Conservation (phyloP, 306 rosid genomes). For the Lagenaria siceraria region DNA sequence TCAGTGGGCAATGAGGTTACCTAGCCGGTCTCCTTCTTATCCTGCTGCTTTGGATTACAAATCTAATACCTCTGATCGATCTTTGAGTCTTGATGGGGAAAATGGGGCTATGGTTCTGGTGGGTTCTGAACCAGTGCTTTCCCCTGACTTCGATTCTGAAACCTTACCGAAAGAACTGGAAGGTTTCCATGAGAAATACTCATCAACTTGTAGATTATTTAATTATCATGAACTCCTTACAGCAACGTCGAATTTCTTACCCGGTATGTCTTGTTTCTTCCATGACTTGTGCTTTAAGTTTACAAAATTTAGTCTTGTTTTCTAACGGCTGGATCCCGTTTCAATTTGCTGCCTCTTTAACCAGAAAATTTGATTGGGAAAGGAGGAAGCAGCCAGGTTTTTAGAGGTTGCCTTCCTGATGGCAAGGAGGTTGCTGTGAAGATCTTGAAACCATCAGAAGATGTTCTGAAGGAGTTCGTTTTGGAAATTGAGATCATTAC, state of each 20-base stretch:
- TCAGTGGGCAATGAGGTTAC: conserved; percentile 95
- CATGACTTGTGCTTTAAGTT: not conserved
- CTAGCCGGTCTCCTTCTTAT: conserved; percentile 35
- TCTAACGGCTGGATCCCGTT: not conserved
- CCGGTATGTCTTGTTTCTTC: conserved; percentile 36
- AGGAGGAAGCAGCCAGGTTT: conserved; percentile 93
- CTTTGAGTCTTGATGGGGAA: conserved; percentile 38
- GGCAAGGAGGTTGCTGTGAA: conserved; percentile 88
- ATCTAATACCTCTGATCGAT: conserved; percentile 16
- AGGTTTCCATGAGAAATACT: conserved; percentile 74
- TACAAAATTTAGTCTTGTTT: not conserved
- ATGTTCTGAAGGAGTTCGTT: conserved; percentile 57
- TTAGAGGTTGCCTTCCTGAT: conserved; percentile 78
- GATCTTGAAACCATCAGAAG: conserved; percentile 78
- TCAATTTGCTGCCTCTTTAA: conserved; percentile 1
- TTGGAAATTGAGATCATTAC: conserved; percentile 84
- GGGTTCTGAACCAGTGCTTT: conserved; percentile 30
- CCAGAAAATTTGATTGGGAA: conserved; percentile 81
- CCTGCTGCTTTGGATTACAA: conserved; percentile 19
- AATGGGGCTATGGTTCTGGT: conserved; percentile 68
- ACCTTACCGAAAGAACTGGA: conserved; percentile 54
- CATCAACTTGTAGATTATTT: conserved; percentile 68
- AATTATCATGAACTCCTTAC: conserved; percentile 52
- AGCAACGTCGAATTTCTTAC: conserved; percentile 75
- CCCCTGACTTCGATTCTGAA: conserved; percentile 23